phyloP scores from a whole-genome alignment of 208 protist genomes.

The Porcisia hertigi region DNA sequence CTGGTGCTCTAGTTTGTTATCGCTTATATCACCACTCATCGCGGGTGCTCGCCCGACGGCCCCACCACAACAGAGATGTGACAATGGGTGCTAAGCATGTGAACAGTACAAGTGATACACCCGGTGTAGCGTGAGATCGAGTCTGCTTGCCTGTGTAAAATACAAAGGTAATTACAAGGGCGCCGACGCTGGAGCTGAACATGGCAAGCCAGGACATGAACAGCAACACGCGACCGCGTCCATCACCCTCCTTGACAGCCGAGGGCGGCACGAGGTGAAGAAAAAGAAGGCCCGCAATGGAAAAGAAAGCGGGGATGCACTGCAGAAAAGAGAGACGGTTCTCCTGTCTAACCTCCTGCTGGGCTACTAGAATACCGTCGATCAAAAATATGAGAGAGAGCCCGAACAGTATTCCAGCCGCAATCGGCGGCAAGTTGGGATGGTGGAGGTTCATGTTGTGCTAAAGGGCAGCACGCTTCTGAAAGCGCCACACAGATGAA shows the following conservation, averaged over 20 bases:
- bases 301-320: conserved; percentile 70
- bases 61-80: conserved; percentile 72
- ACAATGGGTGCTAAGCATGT: conserved; percentile 62
- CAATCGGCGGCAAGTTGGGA: conserved; percentile 29
- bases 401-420: conserved; percentile 63
- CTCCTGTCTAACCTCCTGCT: conserved; percentile 35
- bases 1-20: not conserved
- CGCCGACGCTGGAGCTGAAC: conserved; percentile 56
- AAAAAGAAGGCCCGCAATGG: conserved; percentile 62
- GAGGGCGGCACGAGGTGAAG: conserved; percentile 59
- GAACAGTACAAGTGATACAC: conserved; percentile 61
- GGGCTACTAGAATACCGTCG: conserved; percentile 52
- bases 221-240: conserved; percentile 55
- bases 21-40: conserved; percentile 32
- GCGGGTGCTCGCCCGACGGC: conserved; percentile 35
- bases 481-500: not conserved
- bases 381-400: conserved; percentile 56
- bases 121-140: conserved; percentile 44
- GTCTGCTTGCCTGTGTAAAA: conserved; percentile 51
- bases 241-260: conserved; percentile 58
- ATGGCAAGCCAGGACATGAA: conserved; percentile 77
- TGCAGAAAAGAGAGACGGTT: conserved; percentile 59
- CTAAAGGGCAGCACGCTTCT: too few species aligned
- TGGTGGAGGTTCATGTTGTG: conserved; percentile 13
- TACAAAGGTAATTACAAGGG: conserved; percentile 53